These are phyloP conservation scores for Zopfia rhizophila DNA, from an alignment of 2,329 filamentous ascomycete species.

Conservation along the genomic window DNA sequence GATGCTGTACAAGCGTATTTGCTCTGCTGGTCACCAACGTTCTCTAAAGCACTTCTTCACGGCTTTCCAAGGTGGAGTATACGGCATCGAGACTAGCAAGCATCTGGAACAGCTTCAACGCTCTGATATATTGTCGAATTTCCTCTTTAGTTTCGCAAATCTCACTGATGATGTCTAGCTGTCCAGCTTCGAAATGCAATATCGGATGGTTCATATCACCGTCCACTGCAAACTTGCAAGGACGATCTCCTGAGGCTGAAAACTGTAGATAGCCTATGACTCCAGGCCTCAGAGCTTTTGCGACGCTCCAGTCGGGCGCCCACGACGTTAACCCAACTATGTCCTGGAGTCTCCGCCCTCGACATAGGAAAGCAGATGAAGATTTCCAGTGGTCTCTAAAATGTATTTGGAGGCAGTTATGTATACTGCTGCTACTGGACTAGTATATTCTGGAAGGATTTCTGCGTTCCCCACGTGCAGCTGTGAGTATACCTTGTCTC, in stretches of 20 bases:
- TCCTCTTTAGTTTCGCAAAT: conserved; percentile 15
- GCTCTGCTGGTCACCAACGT: conserved; percentile 23
- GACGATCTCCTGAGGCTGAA: conserved; percentile 10
- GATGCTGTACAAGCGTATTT: neutral
- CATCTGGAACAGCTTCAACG: conserved; percentile 18
- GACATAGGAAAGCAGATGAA: conserved; percentile 25
- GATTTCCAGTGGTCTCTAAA: conserved; percentile 19
- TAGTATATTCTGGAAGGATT: conserved; percentile 22
- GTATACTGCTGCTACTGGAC: conserved; percentile 20
- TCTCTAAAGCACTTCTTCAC: conserved; percentile 25
- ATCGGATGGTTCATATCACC: conserved; percentile 5
- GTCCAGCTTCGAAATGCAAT: conserved; percentile 15
- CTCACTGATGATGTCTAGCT: conserved; percentile 16
- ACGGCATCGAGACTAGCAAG: conserved; percentile 9
- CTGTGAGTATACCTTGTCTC: conserved; percentile 33
- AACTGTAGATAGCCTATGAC: conserved; percentile 26
- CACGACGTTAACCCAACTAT: conserved; percentile 26
- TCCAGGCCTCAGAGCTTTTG: conserved; percentile 17
- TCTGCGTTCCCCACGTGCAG: conserved; percentile 21
- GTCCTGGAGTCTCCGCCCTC: conserved; percentile 26
- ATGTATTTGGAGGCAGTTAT: conserved; percentile 26
- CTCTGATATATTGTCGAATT: conserved; percentile 8
- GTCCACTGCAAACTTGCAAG: neutral
- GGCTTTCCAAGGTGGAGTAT: conserved; percentile 13
- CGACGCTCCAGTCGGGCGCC: conserved; percentile 31